A percentile compares a stretch with the other conserved stretches of the same genome.
phyloP scores from a whole-genome alignment of 768 basidiomycete species.

The Suillus clintonianus region DNA sequence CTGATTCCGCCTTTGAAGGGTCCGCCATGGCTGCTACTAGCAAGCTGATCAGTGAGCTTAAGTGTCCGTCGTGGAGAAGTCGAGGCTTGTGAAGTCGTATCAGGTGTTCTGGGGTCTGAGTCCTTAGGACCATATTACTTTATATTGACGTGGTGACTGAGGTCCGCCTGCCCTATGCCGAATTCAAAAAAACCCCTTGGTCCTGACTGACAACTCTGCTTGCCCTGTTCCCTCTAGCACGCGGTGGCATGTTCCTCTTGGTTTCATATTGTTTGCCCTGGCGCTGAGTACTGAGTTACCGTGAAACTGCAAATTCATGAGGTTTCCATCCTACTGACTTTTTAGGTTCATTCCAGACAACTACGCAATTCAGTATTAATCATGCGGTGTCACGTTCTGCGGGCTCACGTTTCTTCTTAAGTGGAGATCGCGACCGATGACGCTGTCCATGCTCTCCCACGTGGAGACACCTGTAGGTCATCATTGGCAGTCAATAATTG shows the following conservation, averaged over 20 bases:
- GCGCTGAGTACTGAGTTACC: background rate
- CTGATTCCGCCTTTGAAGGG: constrained; percentile 84
- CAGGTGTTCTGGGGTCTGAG: background rate
- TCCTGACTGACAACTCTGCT: background rate
- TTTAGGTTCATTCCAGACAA: background rate
- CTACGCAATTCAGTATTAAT: background rate
- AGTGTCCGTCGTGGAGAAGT: constrained; percentile 6
- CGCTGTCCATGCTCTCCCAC: background rate
- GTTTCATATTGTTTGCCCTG: background rate
- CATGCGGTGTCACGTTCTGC: background rate
- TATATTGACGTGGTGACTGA: background rate
- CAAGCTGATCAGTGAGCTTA: background rate
- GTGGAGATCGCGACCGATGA: background rate
- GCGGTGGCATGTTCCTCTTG: background rate
- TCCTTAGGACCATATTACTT: background rate
- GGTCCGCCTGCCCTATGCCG: background rate
- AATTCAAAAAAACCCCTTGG: too few relatives aligned
- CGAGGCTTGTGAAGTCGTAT: background rate
- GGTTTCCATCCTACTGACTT: background rate
- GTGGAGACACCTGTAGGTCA: background rate
- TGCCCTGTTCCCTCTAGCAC: background rate
- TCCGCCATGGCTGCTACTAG: constrained; percentile 55
- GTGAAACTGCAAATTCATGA: background rate
- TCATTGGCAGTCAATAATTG: background rate
- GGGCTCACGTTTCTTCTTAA: background rate